These are phyloP conservation scores for Microascus cirrosus DNA, from an alignment of 2,329 filamentous ascomycete species.

Conservation along the genomic window DNA sequence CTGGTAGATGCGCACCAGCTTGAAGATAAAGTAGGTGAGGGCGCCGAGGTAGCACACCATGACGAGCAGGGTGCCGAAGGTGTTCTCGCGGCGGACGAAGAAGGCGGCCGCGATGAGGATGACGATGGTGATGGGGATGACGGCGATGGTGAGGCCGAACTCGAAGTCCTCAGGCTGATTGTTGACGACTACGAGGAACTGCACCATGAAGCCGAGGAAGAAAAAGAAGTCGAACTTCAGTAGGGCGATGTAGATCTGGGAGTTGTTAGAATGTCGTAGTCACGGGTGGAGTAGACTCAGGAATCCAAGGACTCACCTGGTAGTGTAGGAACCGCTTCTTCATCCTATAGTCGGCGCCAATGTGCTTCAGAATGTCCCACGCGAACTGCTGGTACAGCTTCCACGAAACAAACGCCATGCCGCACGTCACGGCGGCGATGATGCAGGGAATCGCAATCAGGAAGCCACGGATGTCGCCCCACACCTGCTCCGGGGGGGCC, in stretches of 20 bases:
- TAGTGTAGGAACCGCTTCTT: constrained; percentile 94
- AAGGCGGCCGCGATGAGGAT: constrained; percentile 78
- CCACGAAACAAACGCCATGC: constrained; percentile 73
- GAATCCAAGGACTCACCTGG: constrained; percentile 59
- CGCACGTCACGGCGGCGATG: constrained; percentile 62
- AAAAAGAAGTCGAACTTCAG: constrained; percentile 99
- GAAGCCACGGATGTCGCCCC: constrained; percentile 59
- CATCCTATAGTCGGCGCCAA: constrained; percentile 92
- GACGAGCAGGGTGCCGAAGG: constrained; percentile 61
- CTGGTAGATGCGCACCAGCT: constrained; percentile 91
- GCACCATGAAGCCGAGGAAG: constrained; percentile 96
- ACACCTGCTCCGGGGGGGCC: constrained; percentile 37
- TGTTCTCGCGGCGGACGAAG: constrained; percentile 76
- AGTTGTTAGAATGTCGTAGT: neutral
- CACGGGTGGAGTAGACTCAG: neutral
- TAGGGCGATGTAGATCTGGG: constrained; percentile 88
- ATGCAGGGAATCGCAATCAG: constrained; percentile 79
- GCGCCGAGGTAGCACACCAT: constrained; percentile 83
- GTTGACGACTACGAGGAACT: constrained; percentile 89
- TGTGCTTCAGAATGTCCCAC: constrained; percentile 99
- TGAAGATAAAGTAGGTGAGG: constrained; percentile 94
- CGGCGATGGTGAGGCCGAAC: constrained; percentile 76
- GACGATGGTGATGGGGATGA: constrained; percentile 80
- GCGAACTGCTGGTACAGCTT: constrained; percentile 98
- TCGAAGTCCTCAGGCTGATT: constrained; percentile 56